These are phyloP conservation scores for Pseudozyma sp. DNA, from an alignment of 1,284 basidiomycete species.

Conservation along the genomic window DNA sequence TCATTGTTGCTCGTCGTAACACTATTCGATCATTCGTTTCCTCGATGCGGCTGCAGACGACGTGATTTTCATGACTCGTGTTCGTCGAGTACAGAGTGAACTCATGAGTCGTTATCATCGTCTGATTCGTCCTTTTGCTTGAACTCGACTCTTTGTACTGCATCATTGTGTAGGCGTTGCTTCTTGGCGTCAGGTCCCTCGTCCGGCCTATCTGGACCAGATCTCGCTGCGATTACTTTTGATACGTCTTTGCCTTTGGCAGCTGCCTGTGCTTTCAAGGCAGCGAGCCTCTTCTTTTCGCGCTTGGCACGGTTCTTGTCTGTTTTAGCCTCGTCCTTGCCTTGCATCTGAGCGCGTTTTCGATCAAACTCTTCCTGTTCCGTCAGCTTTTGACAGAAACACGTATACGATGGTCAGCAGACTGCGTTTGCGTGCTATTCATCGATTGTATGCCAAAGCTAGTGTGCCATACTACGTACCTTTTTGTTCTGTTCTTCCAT, in stretches of 20 bases:
- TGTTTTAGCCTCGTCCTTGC: slow-evolving; percentile 68
- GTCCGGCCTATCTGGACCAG: background rate
- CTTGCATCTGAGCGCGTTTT: slow-evolving; percentile 31
- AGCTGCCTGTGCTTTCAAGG: slow-evolving; percentile 38
- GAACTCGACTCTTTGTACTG: slow-evolving; percentile 32
- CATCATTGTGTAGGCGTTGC: slow-evolving; percentile 30
- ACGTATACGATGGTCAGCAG: background rate
- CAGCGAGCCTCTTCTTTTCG: slow-evolving; percentile 60
- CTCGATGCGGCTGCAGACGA: no score
- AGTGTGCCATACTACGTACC: slow-evolving; percentile 71
- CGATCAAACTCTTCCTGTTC: slow-evolving; percentile 54
- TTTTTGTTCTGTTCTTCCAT: slow-evolving; percentile 85
- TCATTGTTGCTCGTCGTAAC: background rate
- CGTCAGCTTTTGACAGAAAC: slow-evolving; percentile 24
- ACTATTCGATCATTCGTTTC: no score
- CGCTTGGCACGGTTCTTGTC: slow-evolving; percentile 64
- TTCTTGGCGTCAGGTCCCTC: slow-evolving; percentile 32
- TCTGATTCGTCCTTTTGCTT: slow-evolving; percentile 25
- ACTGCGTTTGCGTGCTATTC: no score
- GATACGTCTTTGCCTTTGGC: slow-evolving; percentile 23
- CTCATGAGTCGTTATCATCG: background rate
- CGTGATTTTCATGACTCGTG: background rate
- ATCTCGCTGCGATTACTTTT: slow-evolving; percentile 1
- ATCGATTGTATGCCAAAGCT: no score
- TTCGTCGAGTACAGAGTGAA: no score